These are phyloP conservation scores for Funneliformis geosporum DNA, from an alignment of 192 early-diverging fungal genomes.

Conservation along the genomic window DNA sequence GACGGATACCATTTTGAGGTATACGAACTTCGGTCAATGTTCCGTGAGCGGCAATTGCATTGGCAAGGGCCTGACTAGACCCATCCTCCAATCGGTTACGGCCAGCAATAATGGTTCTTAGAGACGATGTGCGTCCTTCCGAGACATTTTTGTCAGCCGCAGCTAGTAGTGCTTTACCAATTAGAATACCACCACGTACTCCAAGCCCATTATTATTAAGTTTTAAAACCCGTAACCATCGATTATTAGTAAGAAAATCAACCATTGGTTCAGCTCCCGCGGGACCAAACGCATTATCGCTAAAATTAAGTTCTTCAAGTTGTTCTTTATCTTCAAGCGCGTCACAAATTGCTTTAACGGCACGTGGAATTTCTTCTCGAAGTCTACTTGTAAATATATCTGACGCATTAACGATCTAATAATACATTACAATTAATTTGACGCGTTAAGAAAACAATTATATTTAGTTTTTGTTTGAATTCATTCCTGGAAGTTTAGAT, in stretches of 20 bases:
- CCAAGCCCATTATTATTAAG: conserved; percentile 98
- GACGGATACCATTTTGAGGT: conserved; percentile 97
- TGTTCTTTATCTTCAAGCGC: conserved; percentile 78
- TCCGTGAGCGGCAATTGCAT: conserved; percentile 79
- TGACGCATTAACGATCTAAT: conserved; percentile 77
- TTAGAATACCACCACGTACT: conserved; percentile 81
- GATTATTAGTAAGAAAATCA: conserved; percentile 80
- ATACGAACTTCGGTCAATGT: conserved; percentile 81
- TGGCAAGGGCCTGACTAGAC: conserved; percentile 71
- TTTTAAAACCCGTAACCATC: conserved; percentile 78
- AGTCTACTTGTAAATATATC: conserved; percentile 96
- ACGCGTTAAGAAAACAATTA: conserved; percentile 18
- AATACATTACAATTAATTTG: neutral
- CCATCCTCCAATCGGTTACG: conserved; percentile 93
- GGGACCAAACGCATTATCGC: conserved; percentile 98
- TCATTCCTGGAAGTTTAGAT: conserved; percentile 2
- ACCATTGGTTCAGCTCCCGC: conserved; percentile 88
- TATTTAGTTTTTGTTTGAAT: conserved; percentile 1
- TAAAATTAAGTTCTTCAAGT: conserved; percentile 82
- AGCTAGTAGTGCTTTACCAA: conserved; percentile 80
- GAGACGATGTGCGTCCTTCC: conserved; percentile 62
- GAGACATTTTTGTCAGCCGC: conserved; percentile 70
- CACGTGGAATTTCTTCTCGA: conserved; percentile 83
- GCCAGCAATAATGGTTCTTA: conserved; percentile 85
- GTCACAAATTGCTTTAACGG: conserved; percentile 79